A percentile compares a stretch with the other conserved stretches of the same genome.
Evolutionary conservation across 23 red algal genomes (phyloP).

Genomic region (Agarophyton chilense): DNA sequence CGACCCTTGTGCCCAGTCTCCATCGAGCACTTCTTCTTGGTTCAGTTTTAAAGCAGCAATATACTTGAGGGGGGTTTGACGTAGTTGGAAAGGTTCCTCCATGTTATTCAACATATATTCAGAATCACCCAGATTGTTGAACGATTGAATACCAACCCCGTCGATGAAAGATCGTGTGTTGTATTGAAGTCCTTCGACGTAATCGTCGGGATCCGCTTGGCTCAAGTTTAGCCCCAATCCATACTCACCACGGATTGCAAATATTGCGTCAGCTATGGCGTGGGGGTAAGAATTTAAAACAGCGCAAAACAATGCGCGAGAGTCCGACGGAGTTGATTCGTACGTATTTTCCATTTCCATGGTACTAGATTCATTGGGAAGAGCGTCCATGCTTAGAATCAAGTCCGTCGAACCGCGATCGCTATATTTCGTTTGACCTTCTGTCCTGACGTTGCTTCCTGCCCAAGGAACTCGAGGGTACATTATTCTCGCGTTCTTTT

Average conservation of each 20-base stretch:
- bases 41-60: conserved; percentile 70
- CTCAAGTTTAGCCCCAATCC: conserved; percentile 3
- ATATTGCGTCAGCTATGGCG: conserved; percentile 58
- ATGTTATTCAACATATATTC: conserved; percentile 16
- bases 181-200: background rate
- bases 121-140: background rate
- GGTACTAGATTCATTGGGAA: background rate
- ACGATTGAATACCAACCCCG: background rate
- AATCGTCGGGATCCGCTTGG: background rate
- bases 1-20: conserved; percentile 46
- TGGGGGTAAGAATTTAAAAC: conserved; percentile 57
- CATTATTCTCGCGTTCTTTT: conserved; percentile 66
- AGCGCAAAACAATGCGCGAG: background rate
- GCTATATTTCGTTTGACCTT: background rate
- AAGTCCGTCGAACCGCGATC: background rate
- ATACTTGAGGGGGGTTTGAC: conserved; percentile 55
- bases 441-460: background rate
- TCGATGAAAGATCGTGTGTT: background rate
- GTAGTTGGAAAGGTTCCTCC: background rate
- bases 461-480: conserved; percentile 74
- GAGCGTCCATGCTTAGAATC: background rate
- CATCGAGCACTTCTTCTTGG: conserved; percentile 62
- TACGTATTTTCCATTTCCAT: background rate
- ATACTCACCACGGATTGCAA: conserved; percentile 65
- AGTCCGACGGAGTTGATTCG: background rate